Conservation (phyloP, 1,139 yeast species). For the Sugiyamaella novakii region DNA sequence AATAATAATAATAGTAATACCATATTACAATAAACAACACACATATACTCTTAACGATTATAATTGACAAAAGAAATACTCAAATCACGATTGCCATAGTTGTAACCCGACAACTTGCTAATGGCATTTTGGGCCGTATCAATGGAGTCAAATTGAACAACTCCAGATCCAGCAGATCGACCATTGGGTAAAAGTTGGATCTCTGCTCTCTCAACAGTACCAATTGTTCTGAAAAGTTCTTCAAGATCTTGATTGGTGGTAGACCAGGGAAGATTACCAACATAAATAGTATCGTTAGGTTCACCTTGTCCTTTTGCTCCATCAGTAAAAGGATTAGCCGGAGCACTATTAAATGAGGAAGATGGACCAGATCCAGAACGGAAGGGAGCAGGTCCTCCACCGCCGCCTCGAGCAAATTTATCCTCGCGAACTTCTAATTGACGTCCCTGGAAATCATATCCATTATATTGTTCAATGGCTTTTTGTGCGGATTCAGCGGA, state of each 20-base stretch:
- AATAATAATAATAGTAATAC: constrained; percentile 8
- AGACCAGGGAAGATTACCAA: constrained; percentile 82
- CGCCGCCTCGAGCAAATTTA: constrained; percentile 46
- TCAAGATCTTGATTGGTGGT: constrained; percentile 82
- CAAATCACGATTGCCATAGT: constrained; percentile 80
- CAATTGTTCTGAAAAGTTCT: constrained; percentile 86
- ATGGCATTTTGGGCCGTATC: constrained; percentile 77
- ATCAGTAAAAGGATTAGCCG: constrained; percentile 50
- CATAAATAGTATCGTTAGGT: constrained; percentile 64
- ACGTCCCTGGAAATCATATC: constrained; percentile 89
- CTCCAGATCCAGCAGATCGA: constrained; percentile 79
- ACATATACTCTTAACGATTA: constrained; percentile 10
- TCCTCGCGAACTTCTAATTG: constrained; percentile 68
- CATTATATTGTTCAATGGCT: constrained; percentile 89
- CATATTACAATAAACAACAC: not conserved
- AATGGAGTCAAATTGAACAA: constrained; percentile 70
- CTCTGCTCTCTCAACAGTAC: constrained; percentile 76
- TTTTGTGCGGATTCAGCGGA: constrained; percentile 81
- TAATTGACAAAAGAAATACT: constrained; percentile 58
- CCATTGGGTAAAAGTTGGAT: constrained; percentile 67
- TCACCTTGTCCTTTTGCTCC: constrained; percentile 69
- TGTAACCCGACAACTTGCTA: constrained; percentile 70
- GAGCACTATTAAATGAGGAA: constrained; percentile 4
- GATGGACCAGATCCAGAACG: constrained; percentile 52
- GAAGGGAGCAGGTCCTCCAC: constrained; percentile 61